A percentile compares a stretch with the other conserved stretches of the same genome.
phyloP scores from a whole-genome alignment of 1,284 basidiomycete species.

The Athelia psychrophila region DNA sequence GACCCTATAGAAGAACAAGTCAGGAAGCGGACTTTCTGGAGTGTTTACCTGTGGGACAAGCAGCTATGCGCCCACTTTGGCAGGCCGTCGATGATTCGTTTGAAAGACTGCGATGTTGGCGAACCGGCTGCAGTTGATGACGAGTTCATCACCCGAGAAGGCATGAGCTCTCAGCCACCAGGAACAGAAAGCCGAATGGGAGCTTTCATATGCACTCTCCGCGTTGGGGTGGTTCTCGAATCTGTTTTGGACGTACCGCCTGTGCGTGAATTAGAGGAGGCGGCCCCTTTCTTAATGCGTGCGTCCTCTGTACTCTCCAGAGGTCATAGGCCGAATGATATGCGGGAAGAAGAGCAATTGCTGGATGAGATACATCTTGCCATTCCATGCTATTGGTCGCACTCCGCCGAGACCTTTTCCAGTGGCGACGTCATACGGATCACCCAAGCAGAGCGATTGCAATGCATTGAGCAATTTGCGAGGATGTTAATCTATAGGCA shows the following conservation, averaged over 20 bases:
- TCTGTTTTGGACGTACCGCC: constrained; percentile 71
- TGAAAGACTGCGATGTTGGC: constrained; percentile 84
- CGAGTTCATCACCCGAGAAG: constrained; percentile 78
- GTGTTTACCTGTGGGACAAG: constrained; percentile 92
- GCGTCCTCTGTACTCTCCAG: constrained; percentile 57
- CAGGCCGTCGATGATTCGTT: constrained; percentile 77
- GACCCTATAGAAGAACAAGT: constrained; percentile 86
- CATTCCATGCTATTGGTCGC: constrained; percentile 76
- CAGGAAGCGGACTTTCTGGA: constrained; percentile 91
- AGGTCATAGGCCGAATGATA: constrained; percentile 54
- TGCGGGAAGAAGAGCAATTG: constrained; percentile 76
- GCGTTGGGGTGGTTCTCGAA: constrained; percentile 83
- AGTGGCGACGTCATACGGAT: constrained; percentile 84
- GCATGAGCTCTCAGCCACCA: constrained; percentile 62
- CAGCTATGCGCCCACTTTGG: constrained; percentile 84
- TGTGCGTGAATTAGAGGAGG: constrained; percentile 51
- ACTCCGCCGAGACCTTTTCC: constrained; percentile 77
- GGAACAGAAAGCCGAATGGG: constrained; percentile 74
- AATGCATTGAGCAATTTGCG: constrained; percentile 83
- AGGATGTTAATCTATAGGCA: constrained; percentile 78
- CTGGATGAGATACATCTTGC: constrained; percentile 75
- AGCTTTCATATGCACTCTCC: constrained; percentile 74
- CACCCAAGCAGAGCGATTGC: constrained; percentile 82
- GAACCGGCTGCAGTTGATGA: constrained; percentile 86
- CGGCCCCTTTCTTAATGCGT: constrained; percentile 58